Percentiles rank a stretch among this genome's conserved stretches.
phyloP scores from a whole-genome alignment of 768 basidiomycete species.

The Boletus tylopilopsis region DNA sequence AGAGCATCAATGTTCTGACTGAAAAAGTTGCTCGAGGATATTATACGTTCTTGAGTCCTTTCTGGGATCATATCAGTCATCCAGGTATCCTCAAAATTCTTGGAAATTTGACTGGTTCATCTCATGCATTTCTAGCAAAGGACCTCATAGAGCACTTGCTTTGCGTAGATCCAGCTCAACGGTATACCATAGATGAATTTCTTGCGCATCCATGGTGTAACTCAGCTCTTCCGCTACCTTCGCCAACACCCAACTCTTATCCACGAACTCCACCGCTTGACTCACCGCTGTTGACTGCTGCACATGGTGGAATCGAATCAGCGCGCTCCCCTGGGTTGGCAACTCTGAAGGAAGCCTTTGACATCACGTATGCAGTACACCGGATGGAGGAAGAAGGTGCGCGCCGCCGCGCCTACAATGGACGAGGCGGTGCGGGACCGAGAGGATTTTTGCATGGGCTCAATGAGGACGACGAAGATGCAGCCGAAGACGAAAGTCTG shows the following conservation, averaged over 20 bases:
- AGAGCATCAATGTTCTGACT: conserved; percentile 95
- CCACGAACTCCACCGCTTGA: conserved; percentile 54
- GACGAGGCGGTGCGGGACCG: conserved; percentile 70
- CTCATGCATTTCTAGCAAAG: conserved; percentile 58
- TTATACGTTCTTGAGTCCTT: conserved; percentile 97
- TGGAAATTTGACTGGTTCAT: not conserved
- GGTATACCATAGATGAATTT: conserved; percentile 98
- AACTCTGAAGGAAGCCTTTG: conserved; percentile 95
- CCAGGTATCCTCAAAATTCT: conserved; percentile 48
- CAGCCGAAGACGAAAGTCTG: conserved; percentile 45
- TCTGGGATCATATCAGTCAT: conserved; percentile 96
- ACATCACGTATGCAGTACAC: conserved; percentile 98
- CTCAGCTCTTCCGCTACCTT: conserved; percentile 56
- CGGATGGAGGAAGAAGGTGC: conserved; percentile 99
- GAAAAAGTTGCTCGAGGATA: conserved; percentile 97
- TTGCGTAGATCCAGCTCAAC: conserved; percentile 91
- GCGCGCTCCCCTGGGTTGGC: conserved; percentile 91
- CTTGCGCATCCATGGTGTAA: conserved; percentile 95
- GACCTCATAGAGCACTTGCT: conserved; percentile 93
- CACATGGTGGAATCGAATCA: conserved; percentile 65
- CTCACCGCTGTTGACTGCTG: conserved; percentile 84
- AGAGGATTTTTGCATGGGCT: conserved; percentile 79
- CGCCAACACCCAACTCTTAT: conserved; percentile 59
- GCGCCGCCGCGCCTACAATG: conserved; percentile 76
- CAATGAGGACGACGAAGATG: conserved; percentile 90